Evolutionary conservation across 1,139 yeast genomes (phyloP), one percentile per base, ranked within the genome.

Genomic region (Hansenula lynferdii): DNA sequence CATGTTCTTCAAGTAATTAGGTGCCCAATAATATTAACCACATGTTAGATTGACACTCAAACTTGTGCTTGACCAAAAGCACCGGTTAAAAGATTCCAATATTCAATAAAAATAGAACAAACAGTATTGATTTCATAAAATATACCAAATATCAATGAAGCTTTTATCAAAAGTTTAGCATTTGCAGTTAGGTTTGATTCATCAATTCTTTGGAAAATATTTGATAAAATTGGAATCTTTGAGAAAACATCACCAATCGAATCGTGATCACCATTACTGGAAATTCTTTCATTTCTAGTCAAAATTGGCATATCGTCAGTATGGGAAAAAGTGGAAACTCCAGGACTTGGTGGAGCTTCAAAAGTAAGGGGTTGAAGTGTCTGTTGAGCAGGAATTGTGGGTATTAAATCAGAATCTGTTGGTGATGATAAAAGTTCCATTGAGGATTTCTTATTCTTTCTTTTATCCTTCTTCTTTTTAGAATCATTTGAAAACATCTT

Each of bases 121-220:
- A 44, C 15, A 2, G 38, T 17, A n/a, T 48, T 47, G 10, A 49
- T 32, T 36, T 52, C 54, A 31, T 50, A 48, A 19, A 49, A 24
- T n/a, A 47, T 28, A 42, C 45, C 41, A n/a, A 52, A 15, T 1
- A 49, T 17, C 4, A 52, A n/a, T 1, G 24, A 34, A 10, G 38
- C 9, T 25, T 50, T 52, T 18, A 48, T 6, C 3, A 45, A 15
- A 1, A 46, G 30, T 37, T 49, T 49, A 6, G 41, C 31, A 14
- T 34, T 34, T 2, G 31, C 29, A 0, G 51, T 37, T 9, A 49
- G 19, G 12, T 32, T n/a, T 8, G 36, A 32, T 15, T 40, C 34
- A 26, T 51, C 52, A 26, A 51, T 44, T 17, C 33, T 31, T 2
- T 17, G 16, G 20, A 49, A 48, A 2, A 49, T 23, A 4, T 34